phyloP scores from a whole-genome alignment of 352 stramenopile genomes.

The Globisporangium abappressorium region DNA sequence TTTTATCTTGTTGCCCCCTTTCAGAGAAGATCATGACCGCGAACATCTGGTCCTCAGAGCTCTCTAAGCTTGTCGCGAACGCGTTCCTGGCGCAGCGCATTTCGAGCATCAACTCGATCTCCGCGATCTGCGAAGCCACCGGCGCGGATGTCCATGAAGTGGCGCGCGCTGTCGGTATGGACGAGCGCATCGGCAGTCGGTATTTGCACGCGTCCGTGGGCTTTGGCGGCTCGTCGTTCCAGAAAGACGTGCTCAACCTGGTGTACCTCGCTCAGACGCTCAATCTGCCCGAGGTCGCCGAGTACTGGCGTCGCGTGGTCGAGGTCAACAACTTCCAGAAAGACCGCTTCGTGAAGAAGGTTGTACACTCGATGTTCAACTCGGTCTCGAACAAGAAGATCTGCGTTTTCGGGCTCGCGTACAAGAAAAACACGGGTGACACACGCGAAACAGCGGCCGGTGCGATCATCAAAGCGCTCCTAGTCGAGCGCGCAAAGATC shows the following conservation, averaged over 20 bases:
- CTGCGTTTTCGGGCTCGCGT: slow-evolving; percentile 98
- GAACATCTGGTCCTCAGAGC: slow-evolving; percentile 99
- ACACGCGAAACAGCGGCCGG: slow-evolving; percentile 97
- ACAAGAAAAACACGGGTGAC: slow-evolving; percentile 99
- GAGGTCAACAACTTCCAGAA: slow-evolving; percentile 99
- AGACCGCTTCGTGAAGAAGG: slow-evolving; percentile 97
- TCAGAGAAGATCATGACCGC: slow-evolving; percentile 95
- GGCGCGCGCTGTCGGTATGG: slow-evolving; percentile 94
- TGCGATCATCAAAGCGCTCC: slow-evolving; percentile 96
- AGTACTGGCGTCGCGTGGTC: slow-evolving; percentile 99
- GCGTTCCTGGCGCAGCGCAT: slow-evolving; percentile 99
- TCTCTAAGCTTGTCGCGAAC: slow-evolving; percentile 99
- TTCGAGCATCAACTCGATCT: slow-evolving; percentile 99
- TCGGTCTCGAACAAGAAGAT: slow-evolving; percentile 99
- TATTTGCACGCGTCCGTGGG: slow-evolving; percentile 99
- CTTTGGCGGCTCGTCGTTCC: slow-evolving; percentile 99
- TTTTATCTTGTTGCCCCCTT: slow-evolving; percentile 20
- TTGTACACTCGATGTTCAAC: slow-evolving; percentile 99
- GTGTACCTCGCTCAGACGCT: slow-evolving; percentile 99
- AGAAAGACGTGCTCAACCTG: slow-evolving; percentile 99
- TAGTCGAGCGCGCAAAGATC: slow-evolving; percentile 95
- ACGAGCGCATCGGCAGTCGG: slow-evolving; percentile 96
- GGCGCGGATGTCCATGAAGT: slow-evolving; percentile 98
- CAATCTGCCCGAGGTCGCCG: slow-evolving; percentile 96
- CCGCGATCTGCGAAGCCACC: slow-evolving; percentile 97